phyloP scores from a whole-genome alignment of 106 monocot genomes.

The Agapanthus africanus region DNA sequence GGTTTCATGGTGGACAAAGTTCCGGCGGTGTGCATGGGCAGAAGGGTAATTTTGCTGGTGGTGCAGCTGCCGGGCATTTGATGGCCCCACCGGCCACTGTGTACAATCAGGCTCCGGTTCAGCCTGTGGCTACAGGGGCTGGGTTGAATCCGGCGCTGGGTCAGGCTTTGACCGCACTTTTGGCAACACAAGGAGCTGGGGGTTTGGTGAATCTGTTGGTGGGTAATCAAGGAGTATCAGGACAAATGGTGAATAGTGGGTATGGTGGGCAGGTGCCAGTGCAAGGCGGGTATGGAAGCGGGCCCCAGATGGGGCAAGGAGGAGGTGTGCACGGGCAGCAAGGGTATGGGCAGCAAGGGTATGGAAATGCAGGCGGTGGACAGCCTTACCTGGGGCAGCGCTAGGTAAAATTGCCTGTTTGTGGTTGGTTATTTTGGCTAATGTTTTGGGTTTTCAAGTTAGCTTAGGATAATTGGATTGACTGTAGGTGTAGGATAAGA shows the following conservation, averaged over 20 bases:
- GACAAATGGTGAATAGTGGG: slow-evolving; percentile 26
- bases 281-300: slow-evolving; percentile 33
- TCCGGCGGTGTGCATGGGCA: slow-evolving; percentile 5
- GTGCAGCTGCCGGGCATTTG: slow-evolving; percentile 26
- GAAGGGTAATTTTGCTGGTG: not conserved
- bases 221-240: slow-evolving; percentile 9
- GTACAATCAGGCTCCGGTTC: slow-evolving; percentile 19
- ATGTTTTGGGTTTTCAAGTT: not conserved
- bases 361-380: slow-evolving; percentile 23
- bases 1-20: too few relatives aligned
- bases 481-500: not conserved
- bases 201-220: slow-evolving; percentile 52
- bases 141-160: slow-evolving; percentile 55
- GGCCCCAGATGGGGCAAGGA: slow-evolving; percentile 16
- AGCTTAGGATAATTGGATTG: not conserved
- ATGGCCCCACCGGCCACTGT: slow-evolving; percentile 50
- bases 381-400: slow-evolving; percentile 38
- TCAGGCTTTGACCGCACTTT: slow-evolving; percentile 52
- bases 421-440: not conserved
- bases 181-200: slow-evolving; percentile 39
- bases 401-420: slow-evolving; percentile 26
- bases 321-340: slow-evolving; percentile 51
- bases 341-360: slow-evolving; percentile 22
- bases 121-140: not conserved
- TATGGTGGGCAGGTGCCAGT: slow-evolving; percentile 33